A percentile compares a stretch with the other conserved stretches of the same genome.
phyloP scores from a whole-genome alignment of 176 grass and related monocot genomes.

The Juncus inflexus region DNA sequence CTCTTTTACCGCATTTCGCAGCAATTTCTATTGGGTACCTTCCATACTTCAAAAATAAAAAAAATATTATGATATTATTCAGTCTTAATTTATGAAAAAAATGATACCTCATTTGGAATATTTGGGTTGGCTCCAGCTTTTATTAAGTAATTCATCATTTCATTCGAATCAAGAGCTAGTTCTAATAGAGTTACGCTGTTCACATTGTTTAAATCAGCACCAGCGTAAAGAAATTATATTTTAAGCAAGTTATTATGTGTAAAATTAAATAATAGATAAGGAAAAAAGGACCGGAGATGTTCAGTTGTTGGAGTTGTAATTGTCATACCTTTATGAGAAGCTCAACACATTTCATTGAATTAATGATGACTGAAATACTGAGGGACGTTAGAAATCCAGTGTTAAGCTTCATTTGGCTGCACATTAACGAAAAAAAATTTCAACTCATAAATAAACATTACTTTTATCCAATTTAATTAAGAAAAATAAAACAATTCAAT shows the following conservation, averaged over 20 bases:
- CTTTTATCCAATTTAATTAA: no score
- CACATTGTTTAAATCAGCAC: conserved; percentile 8
- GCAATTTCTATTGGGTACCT: conserved; percentile 17
- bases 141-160: conserved; percentile 10
- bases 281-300: background rate
- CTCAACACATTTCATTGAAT: conserved; percentile 7
- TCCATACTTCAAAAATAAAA: conserved; percentile 8
- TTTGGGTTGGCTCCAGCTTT: conserved; percentile 17
- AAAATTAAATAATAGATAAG: no score
- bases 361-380: conserved; percentile 4
- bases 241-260: no score
- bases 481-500: no score
- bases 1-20: conserved; percentile 3
- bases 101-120: conserved; percentile 14
- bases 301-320: no score
- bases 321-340: conserved; percentile 17
- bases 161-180: conserved; percentile 15
- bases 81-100: background rate
- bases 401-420: no score
- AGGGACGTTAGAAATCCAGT: background rate
- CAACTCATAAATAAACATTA: no score
- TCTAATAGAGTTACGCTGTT: background rate
- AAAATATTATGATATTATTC: background rate
- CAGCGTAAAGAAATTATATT: conserved; percentile 8
- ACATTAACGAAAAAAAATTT: no score